Evolutionary conservation across 495 filamentous ascomycete species (phyloP).

Genomic region (Neurospora sp.): DNA sequence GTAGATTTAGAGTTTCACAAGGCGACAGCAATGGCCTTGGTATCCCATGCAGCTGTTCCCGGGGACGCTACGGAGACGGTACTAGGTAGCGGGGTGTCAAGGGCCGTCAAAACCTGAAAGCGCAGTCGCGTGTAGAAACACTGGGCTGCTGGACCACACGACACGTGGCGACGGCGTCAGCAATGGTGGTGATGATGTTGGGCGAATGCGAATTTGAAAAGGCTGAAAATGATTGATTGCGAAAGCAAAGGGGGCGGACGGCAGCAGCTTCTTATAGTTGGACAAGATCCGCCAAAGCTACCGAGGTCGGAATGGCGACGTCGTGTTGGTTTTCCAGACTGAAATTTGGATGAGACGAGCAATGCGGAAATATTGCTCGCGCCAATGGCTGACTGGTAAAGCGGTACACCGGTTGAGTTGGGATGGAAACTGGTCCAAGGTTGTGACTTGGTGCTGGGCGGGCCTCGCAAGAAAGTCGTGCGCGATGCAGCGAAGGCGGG

Average conservation of each 20-base stretch:
- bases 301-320: background rate
- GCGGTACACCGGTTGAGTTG: background rate
- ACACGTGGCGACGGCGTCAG: background rate
- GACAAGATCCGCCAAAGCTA: background rate
- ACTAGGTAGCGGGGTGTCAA: background rate
- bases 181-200: background rate
- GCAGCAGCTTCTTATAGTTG: background rate
- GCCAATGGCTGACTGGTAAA: background rate
- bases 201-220: background rate
- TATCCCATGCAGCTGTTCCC: background rate
- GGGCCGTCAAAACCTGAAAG: background rate
- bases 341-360: background rate
- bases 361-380: background rate
- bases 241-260: background rate
- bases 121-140: background rate
- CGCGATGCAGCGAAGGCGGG: constrained; percentile 2
- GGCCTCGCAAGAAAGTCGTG: background rate
- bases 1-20: background rate
- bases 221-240: background rate
- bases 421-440: background rate
- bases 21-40: background rate
- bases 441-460: background rate
- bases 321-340: background rate
- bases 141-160: background rate
- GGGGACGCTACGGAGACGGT: background rate